Conservation (phyloP, 257 asterid species). For the Anisodus acutangulus region DNA sequence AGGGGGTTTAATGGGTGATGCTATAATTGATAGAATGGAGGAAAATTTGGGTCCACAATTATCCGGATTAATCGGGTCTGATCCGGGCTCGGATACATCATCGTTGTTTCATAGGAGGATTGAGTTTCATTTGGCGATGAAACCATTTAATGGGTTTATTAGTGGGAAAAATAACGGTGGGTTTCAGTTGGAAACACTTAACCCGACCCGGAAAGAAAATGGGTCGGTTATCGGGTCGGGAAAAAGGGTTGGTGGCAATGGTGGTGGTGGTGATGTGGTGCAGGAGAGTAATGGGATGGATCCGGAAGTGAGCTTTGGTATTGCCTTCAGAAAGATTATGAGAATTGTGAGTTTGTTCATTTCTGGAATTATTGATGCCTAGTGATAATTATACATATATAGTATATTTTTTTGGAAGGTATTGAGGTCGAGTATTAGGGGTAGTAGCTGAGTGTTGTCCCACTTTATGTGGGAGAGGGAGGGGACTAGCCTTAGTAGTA, state of each 20-base stretch:
- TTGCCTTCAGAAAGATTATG: constrained; percentile 80
- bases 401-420: too few relatives aligned
- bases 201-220: constrained; percentile 52
- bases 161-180: constrained; percentile 55
- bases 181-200: constrained; percentile 81
- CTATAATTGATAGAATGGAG: background rate
- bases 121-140: constrained; percentile 70
- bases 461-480: too few relatives aligned
- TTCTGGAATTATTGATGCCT: too few relatives aligned
- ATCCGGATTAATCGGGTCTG: constrained; percentile 19
- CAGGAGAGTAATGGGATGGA: constrained; percentile 57
- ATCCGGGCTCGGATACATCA: constrained; percentile 36
- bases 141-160: constrained; percentile 69
- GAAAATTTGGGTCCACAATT: constrained; percentile 32
- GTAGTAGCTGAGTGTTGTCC: too few relatives aligned
- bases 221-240: background rate
- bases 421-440: too few relatives aligned
- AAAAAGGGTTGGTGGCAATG: background rate
- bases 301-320: constrained; percentile 74
- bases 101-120: constrained; percentile 63
- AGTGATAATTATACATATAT: too few relatives aligned
- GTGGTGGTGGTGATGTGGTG: constrained; percentile 1
- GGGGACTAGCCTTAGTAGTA: too few relatives aligned
- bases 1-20: constrained; percentile 31
- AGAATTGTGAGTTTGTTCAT: constrained; percentile 71